Evolutionary conservation across 306 rosid genomes (phyloP), one percentile per base, ranked within the genome.

Genomic region (Vigna trinervia): DNA sequence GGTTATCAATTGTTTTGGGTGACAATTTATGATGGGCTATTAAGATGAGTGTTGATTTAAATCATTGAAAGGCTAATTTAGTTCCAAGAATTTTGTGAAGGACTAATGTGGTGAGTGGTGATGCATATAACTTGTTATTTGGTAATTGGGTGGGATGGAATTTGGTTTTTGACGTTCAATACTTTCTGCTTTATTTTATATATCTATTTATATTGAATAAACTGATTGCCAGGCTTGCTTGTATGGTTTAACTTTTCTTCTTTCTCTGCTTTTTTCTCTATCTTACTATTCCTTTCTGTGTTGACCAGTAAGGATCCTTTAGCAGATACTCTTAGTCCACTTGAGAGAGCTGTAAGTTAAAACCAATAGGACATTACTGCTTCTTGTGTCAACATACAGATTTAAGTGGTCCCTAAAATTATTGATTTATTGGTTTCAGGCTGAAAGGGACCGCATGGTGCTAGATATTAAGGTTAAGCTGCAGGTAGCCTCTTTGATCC

Each of bases 361-460:
- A 65, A 39, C 67, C 57, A 38, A 69, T 66, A 26, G 69, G 53
- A 56, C 68, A 48, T 47, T 81, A 60, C 41, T 85, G 57, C 69
- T 69, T 4, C 50, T 80, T 81, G 71, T 65, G 66, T 70, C 75
- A 50, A 51, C 50, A 15, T 73, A 63, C 36, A 60, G 71, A 67
- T 73, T 64, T 75, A 75, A 71, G 65, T 30, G 32, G 50, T 23
- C 48, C 73, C 12, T 76, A 51, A 69, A 61, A 52, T 70, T 32
- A 51, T 78, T 62, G 15, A 20, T 34, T 52, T 84, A 62, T 4
- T 81, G 81, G 51, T 75, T 85, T 77, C 92, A 95, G 99, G 99
- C 97, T 3, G 99, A 95, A 87, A 90, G 99, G 85, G 99, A 90
- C 10, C 92, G 86, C 82, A 95, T 95, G 97, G 99, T 95, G 75